Evolutionary conservation across 768 basidiomycete genomes (phyloP).

Genomic region (Russula lepida): DNA sequence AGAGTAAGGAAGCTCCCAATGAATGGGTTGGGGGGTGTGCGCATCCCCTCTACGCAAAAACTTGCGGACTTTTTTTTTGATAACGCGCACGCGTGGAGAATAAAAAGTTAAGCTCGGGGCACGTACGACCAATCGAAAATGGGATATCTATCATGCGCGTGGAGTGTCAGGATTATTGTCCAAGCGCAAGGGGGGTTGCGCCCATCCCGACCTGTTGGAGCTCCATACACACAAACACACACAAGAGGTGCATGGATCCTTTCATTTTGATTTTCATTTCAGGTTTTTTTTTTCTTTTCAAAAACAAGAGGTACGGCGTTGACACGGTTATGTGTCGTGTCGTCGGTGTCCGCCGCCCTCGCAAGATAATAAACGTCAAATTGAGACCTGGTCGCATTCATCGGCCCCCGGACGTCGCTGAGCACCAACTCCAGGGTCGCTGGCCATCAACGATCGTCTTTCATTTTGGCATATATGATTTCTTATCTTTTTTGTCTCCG

Average conservation of each 20-base stretch:
- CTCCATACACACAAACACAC: not conserved
- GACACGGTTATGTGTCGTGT: not conserved
- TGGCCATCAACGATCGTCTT: not conserved
- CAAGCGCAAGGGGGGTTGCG: not conserved
- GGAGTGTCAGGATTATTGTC: not conserved
- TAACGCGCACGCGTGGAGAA: not conserved
- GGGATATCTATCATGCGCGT: not conserved
- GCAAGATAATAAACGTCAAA: not conserved
- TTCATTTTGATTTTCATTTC: too few relatives aligned
- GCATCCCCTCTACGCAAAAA: not conserved
- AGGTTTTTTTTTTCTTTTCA: too few relatives aligned
- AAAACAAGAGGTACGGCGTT: too few relatives aligned
- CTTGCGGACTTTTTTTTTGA: not conserved
- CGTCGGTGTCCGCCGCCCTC: not conserved
- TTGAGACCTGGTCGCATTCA: not conserved
- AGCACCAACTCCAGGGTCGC: conserved; percentile 16
- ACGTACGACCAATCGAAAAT: not conserved
- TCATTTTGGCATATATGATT: too few relatives aligned
- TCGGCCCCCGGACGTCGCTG: conserved; percentile 10
- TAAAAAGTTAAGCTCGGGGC: not conserved
- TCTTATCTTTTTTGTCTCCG: too few relatives aligned
- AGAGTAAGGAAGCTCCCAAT: not conserved
- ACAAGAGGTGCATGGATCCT: too few relatives aligned
- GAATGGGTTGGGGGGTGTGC: not conserved
- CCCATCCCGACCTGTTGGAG: not conserved